These are phyloP conservation scores for Hordeum vulgare DNA, from an alignment of 176 grass and related monocot species.

Conservation along the genomic window MorexV3_pseudomolecules_assembly NC_058519.1:583031605-583032104, in stretches of 20 bases:
- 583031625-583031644: conserved; percentile 99
- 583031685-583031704: conserved; percentile 96
- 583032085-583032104: conserved; percentile 43
- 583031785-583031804: conserved; percentile 75
- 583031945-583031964: conserved; percentile 71
- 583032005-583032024: conserved; percentile 75
- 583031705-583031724: conserved; percentile 95
- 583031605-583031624: conserved; percentile 90
- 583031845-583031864: conserved; percentile 93
- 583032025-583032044: conserved; percentile 63
- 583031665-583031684: conserved; percentile 87
- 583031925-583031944: conserved; percentile 96
- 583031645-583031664: conserved; percentile 91
- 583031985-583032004: conserved; percentile 86
- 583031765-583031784: conserved; percentile 86
- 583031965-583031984: conserved; percentile 66
- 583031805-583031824: conserved; percentile 84
- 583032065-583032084: conserved; percentile 69
- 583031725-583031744: conserved; percentile 82
- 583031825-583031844: conserved; percentile 89
- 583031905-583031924: conserved; percentile 81
- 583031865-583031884: conserved; percentile 95
- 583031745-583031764: conserved; percentile 95
- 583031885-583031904: conserved; percentile 83
- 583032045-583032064: conserved; percentile 67